A percentile compares a stretch with the other conserved stretches of the same genome.
These are phyloP conservation scores for Penicillium palitans DNA, from an alignment of 2,329 filamentous ascomycete genomes.

Conservation along the genomic window DNA sequence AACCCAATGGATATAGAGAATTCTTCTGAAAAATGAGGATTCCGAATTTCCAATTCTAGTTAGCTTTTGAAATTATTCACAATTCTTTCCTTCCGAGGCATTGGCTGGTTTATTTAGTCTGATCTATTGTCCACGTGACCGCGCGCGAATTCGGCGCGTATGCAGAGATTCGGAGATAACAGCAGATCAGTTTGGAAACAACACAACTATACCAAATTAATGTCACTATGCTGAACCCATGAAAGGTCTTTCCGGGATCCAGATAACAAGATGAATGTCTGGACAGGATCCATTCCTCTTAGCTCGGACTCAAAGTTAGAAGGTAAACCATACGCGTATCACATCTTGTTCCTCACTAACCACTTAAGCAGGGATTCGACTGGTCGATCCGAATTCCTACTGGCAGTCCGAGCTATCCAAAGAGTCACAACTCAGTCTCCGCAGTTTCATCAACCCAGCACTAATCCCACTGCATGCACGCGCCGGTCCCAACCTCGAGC, in stretches of 20 bases:
- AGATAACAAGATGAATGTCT: constrained; percentile 38
- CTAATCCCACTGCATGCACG: constrained; percentile 44
- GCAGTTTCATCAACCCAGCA: constrained; percentile 42
- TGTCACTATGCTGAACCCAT: constrained; percentile 18
- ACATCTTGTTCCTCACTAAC: constrained; percentile 14
- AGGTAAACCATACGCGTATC: constrained; percentile 28
- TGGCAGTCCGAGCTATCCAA: constrained; percentile 38
- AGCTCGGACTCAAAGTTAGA: constrained; percentile 30
- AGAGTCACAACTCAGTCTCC: constrained; percentile 34
- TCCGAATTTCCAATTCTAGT: neutral
- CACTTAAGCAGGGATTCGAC: constrained; percentile 32
- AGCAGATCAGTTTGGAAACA: constrained; percentile 1
- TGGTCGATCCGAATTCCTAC: constrained; percentile 36
- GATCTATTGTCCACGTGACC: constrained; percentile 21
- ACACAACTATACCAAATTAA: neutral
- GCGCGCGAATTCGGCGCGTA: constrained; percentile 22
- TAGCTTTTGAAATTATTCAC: no score
- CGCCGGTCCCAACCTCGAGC: constrained; percentile 42
- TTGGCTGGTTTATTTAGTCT: neutral
- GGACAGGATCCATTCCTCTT: constrained; percentile 38
- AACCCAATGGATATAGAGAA: constrained; percentile 27
- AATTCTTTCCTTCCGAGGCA: neutral
- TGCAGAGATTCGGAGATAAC: constrained; percentile 10
- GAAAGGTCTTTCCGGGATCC: constrained; percentile 1
- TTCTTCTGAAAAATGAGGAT: neutral